Evolutionary conservation across 1,139 yeast species (phyloP), one percentile per base, ranked within the genome.

Genomic region (Scheffersomyces insectosa): DNA sequence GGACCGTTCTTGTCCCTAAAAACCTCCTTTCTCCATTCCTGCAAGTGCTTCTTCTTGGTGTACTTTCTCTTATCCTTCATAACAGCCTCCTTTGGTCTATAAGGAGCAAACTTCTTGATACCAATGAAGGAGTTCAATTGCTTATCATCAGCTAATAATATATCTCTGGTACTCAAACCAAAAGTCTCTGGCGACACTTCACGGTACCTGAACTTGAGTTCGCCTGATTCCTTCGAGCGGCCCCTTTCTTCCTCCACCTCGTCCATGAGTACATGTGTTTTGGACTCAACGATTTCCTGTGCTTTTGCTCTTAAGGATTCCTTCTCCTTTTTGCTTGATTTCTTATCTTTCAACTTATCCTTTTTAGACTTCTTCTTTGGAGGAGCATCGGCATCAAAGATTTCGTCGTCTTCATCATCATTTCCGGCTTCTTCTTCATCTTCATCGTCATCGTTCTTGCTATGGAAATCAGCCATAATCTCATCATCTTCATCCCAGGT

Each of bases 171-270:
- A 0, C 89, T 77, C 43, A 95, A 76, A 8, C 98, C 98, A 67
- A 81, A 95, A 9, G 91, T 70, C 57, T 95, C 99, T 3, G 99
- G 98, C 0, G 96, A 90, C 3, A 93, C 98, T 56, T 90, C 96
- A 55, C 98, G 80, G 63, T 95, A 95, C 57, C 83, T 83, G 75
- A 93, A 93, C 45, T 74, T 78, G 37, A 79, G 54, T 14, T 70
- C 77, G 23, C 67, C 75, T 2, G 65, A 66, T 12, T 68, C 68
- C 54, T 38, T 64, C 48, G 67, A 65, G 20, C 85, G 77, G 33
- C 75, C 80, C 58, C 84, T 72, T 56, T 82, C 88, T 52, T 85
- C 85, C 46, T 79, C 83, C 28, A 80, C 80, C 42, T 86, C 85
- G 46, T 85, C 88, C 28, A 82, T 78, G 36, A 83, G 62, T 42